Evolutionary conservation across 1,284 basidiomycete genomes (phyloP).

Genomic region (Puccinia hordei): DNA sequence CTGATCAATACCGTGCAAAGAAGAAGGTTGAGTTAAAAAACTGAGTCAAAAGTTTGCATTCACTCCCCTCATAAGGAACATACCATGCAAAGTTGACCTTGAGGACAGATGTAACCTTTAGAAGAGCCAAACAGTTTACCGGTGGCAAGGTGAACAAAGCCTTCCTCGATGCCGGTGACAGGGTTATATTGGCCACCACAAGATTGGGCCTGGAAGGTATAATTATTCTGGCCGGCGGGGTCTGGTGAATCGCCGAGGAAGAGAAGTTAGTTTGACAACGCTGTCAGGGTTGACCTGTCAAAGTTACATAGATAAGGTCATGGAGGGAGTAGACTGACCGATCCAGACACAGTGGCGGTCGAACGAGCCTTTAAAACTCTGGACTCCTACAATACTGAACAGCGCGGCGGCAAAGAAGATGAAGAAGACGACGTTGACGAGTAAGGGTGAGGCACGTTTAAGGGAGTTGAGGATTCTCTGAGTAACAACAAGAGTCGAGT

Average conservation of each 20-base stretch:
- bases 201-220: slow-evolving; percentile 62
- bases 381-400: slow-evolving; percentile 82
- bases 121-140: slow-evolving; percentile 37
- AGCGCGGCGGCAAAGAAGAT: slow-evolving; percentile 84
- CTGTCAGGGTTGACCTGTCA: no score
- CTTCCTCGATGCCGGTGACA: slow-evolving; percentile 49
- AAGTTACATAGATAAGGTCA: no score
- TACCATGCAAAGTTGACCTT: slow-evolving; percentile 59
- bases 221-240: slow-evolving; percentile 59
- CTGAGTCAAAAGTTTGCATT: no score
- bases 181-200: slow-evolving; percentile 71
- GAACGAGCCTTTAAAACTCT: slow-evolving; percentile 82
- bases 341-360: slow-evolving; percentile 64
- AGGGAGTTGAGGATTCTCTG: slow-evolving; percentile 88
- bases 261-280: no score
- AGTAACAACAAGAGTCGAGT: not conserved
- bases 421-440: slow-evolving; percentile 86
- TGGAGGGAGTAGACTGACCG: slow-evolving; percentile 54
- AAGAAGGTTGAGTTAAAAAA: not conserved
- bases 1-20: not conserved
- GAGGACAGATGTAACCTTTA: slow-evolving; percentile 59
- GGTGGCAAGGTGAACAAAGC: slow-evolving; percentile 48
- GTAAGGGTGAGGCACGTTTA: slow-evolving; percentile 82
- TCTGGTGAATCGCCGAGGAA: slow-evolving; percentile 58
- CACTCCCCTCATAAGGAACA: no score